Conservation (phyloP, 768 basidiomycete genomes). For the Mycena alexandri region DNA sequence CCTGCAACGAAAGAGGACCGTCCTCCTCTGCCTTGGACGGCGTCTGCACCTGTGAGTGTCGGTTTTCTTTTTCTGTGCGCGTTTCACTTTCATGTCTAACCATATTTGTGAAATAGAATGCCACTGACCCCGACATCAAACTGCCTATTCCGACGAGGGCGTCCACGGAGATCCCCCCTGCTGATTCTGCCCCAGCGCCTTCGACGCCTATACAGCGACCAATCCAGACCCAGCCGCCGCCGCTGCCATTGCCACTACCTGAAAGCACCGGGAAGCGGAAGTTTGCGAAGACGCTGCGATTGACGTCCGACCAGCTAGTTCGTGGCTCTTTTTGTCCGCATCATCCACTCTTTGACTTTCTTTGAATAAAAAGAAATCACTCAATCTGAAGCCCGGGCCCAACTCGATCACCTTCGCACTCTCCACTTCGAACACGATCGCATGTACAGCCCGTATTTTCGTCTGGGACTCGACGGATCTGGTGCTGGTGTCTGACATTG, state of each 20-base stretch:
- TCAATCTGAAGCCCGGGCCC: slow-evolving; percentile 86
- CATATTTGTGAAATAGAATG: background rate
- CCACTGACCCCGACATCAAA: background rate
- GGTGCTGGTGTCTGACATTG: slow-evolving; percentile 96
- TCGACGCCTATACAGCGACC: slow-evolving; percentile 60
- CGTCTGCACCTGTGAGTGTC: slow-evolving; percentile 44
- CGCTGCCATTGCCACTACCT: slow-evolving; percentile 30
- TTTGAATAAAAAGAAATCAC: slow-evolving; percentile 82
- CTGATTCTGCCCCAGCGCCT: slow-evolving; percentile 58
- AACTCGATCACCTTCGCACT: slow-evolving; percentile 96
- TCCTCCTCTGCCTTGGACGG: slow-evolving; percentile 36
- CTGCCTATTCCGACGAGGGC: background rate
- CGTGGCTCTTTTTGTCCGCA: slow-evolving; percentile 41
- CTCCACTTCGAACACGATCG: slow-evolving; percentile 82
- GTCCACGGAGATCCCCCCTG: slow-evolving; percentile 26
- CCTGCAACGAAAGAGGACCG: slow-evolving; percentile 38
- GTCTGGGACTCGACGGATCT: slow-evolving; percentile 94
- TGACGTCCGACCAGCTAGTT: slow-evolving; percentile 96
- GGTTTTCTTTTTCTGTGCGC: background rate
- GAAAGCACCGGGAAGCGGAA: slow-evolving; percentile 52
- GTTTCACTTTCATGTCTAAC: slow-evolving; percentile 1
- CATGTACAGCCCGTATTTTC: slow-evolving; percentile 93
- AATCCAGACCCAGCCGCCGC: slow-evolving; percentile 24
- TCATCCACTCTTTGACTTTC: background rate
- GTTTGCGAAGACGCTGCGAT: slow-evolving; percentile 91